Base-by-base conservation (phyloP, 2,329 filamentous ascomycete genomes). In the Nemania serpens region DNA sequence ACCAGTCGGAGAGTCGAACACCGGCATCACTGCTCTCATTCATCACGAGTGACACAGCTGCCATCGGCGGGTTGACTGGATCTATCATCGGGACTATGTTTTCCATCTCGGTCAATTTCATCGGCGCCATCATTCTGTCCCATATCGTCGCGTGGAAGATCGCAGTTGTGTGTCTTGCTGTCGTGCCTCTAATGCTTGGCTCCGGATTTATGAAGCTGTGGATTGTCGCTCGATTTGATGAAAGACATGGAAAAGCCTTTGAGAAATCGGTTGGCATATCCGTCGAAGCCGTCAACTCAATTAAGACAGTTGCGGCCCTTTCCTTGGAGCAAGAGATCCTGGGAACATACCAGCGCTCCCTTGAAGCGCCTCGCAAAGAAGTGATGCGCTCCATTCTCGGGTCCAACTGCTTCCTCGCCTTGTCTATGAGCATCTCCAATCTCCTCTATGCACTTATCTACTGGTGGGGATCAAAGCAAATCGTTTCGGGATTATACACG, bases 121-220 rank as follows among this genome's bases (percentile, higher is more conserved):
- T 91, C 15, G 85, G 83, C 0, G 88, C 87, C 1, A 86, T 91
- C 56, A 84, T 89, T 33, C 71, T 92, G 10, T 86, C 88, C 0
- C 88, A 90, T 63, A 84, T 91, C 46, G 79, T 93, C 48, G 88
- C 88, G 2, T 93, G 90, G 90, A 89, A 86, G 69, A 91, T 93
- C 62, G 89, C 89, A 0, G 75, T 93, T 13, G 89, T 93, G 3
- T 88, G 88, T 56, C 78, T 93, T 5, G 82, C 88, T 0, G 80
- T 85, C 9, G 85, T 92, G 0, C 90, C 90, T 0, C 75, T 92
- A 10, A 82, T 91, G 5, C 79, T 93, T 0, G 86, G 86, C 1
- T 82, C 88, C 0, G 89, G 90, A 0, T 82, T 90, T 63, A 85
- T 92, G 83, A 84, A 90, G 64, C 79, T 92, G 15, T 81, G 81